phyloP scores from a whole-genome alignment of 768 basidiomycete species.

The Mycena indigotica region DNA sequence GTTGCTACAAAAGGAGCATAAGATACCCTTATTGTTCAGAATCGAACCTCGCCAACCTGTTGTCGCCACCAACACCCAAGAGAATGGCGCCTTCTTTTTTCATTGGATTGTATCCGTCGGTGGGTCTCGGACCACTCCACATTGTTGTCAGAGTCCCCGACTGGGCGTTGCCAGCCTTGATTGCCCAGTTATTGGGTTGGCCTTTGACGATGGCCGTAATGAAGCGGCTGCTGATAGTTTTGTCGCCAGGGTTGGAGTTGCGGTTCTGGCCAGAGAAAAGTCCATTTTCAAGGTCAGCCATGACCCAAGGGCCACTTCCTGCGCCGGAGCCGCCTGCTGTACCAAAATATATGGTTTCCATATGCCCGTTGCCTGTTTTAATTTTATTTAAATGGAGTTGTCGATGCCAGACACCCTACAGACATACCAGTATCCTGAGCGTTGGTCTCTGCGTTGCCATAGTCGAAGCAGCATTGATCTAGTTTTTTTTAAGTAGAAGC shows the following conservation, averaged over 20 bases:
- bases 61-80: neutral
- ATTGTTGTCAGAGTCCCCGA: too few relatives aligned
- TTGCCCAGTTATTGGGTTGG: slow-evolving; percentile 4
- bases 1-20: too few relatives aligned
- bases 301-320: slow-evolving; percentile 9
- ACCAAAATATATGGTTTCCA: slow-evolving; percentile 4
- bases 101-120: slow-evolving; percentile 11
- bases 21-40: too few relatives aligned
- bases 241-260: neutral
- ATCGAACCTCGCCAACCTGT: neutral
- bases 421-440: neutral
- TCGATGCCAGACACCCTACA: neutral
- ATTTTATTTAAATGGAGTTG: neutral
- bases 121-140: neutral
- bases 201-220: slow-evolving; percentile 13
- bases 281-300: slow-evolving; percentile 2
- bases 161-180: neutral
- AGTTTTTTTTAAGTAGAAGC: too few relatives aligned
- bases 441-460: slow-evolving; percentile 11
- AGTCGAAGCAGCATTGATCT: slow-evolving; percentile 15
- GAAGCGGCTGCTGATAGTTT: slow-evolving; percentile 6
- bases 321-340: slow-evolving; percentile 4
- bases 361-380: slow-evolving; percentile 9
- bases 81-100: slow-evolving; percentile 13
- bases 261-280: neutral